These are phyloP conservation scores for Oemleria cerasiformis DNA, from an alignment of 306 rosid species.

Conservation along the genomic window DNA sequence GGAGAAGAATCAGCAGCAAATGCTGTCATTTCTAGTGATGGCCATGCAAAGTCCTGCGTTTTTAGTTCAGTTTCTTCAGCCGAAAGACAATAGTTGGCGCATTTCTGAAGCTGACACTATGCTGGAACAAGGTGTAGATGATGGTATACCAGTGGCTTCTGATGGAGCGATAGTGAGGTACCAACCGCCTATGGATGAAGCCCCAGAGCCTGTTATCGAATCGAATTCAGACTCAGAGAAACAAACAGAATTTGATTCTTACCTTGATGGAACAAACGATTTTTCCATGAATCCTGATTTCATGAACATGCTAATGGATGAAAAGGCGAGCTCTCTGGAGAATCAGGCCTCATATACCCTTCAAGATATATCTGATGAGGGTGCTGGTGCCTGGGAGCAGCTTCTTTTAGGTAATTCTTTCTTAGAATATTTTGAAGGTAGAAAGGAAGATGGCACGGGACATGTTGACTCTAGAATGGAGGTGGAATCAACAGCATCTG, in stretches of 20 bases:
- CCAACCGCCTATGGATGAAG: conserved; percentile 50
- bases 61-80: conserved; percentile 71
- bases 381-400: conserved; percentile 61
- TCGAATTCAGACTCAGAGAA: conserved; percentile 28
- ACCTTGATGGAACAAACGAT: conserved; percentile 54
- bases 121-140: conserved; percentile 40
- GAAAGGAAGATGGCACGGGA: conserved; percentile 35
- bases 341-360: conserved; percentile 49
- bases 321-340: conserved; percentile 49
- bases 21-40: conserved; percentile 92
- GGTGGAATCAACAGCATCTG: conserved; percentile 34
- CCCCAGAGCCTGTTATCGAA: conserved; percentile 32
- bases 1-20: conserved; percentile 94
- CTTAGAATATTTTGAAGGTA: conserved; percentile 38
- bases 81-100: conserved; percentile 81
- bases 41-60: conserved; percentile 88
- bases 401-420: conserved; percentile 55
- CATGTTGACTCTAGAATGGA: conserved; percentile 40
- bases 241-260: conserved; percentile 41
- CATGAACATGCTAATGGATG: conserved; percentile 42
- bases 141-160: conserved; percentile 39
- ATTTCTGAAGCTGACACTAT: conserved; percentile 49
- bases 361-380: conserved; percentile 64
- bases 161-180: conserved; percentile 66
- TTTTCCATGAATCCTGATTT: conserved; percentile 62